Evolutionary conservation across 768 basidiomycete genomes (phyloP).

Genomic region (Lanmaoa rubissima): DNA sequence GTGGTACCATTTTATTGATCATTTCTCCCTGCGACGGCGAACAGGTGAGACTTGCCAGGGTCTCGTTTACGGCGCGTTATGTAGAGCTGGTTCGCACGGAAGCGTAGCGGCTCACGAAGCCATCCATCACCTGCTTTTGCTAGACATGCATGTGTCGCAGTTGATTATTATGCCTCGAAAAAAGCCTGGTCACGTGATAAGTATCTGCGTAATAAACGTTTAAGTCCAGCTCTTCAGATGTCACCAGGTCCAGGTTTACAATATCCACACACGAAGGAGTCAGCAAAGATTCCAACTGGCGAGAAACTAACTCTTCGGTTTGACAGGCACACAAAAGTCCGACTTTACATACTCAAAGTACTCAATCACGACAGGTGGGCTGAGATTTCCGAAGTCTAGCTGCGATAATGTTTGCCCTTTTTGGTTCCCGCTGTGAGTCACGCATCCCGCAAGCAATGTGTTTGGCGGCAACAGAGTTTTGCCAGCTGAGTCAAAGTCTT

Average conservation of each 20-base stretch:
- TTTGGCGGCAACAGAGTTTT: background rate
- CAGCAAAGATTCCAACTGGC: background rate
- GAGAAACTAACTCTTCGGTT: no score
- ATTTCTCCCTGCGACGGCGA: background rate
- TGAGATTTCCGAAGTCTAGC: no score
- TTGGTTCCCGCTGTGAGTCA: no score
- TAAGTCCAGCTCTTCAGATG: background rate
- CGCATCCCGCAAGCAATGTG: no score
- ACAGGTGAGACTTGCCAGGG: conserved; percentile 17
- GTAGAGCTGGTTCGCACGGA: conserved; percentile 16
- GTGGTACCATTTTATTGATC: background rate
- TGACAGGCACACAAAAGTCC: no score
- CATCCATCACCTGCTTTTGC: background rate
- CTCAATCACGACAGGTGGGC: no score
- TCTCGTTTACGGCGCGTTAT: conserved; percentile 20
- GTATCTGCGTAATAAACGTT: background rate
- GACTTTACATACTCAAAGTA: no score
- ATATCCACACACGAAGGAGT: background rate
- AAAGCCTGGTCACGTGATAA: background rate
- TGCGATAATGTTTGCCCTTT: no score
- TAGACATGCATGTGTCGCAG: background rate
- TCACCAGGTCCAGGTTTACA: background rate
- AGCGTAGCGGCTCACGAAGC: background rate
- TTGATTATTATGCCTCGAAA: background rate
- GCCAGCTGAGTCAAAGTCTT: background rate